phyloP scores from a whole-genome alignment of 139 green algal species.

The Eudorina sp. region DNA sequence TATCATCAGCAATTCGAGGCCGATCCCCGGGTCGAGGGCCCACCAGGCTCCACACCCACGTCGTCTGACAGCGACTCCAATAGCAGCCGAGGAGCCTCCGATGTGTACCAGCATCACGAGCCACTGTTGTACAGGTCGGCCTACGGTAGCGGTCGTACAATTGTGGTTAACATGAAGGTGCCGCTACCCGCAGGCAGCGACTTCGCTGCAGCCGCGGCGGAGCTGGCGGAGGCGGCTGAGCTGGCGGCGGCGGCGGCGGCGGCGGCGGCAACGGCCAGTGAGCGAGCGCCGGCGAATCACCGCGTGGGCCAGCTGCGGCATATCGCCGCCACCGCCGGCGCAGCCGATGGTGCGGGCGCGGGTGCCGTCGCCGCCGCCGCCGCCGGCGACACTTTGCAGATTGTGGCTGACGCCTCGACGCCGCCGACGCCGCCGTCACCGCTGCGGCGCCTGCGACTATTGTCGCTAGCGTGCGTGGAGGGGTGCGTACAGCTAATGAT shows the following conservation, averaged over 20 bases:
- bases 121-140: background rate
- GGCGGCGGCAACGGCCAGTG: no score
- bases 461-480: slow-evolving; percentile 1
- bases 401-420: no score
- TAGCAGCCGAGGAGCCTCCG: background rate
- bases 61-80: no score
- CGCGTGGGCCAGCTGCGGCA: background rate
- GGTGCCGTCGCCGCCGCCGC: background rate
- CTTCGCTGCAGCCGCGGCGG: background rate
- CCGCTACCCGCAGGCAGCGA: background rate
- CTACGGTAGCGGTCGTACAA: background rate
- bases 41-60: no score
- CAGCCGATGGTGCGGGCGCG: background rate
- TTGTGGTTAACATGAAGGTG: background rate
- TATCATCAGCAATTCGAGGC: background rate
- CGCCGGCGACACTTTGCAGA: background rate
- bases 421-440: no score
- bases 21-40: no score
- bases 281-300: no score
- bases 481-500: slow-evolving; percentile 23
- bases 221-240: background rate
- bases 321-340: background rate
- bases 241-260: no score
- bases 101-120: background rate
- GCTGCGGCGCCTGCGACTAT: background rate